Conservation (phyloP, 2,329 filamentous ascomycete species). For the Zymoseptoria crescenta region DNA sequence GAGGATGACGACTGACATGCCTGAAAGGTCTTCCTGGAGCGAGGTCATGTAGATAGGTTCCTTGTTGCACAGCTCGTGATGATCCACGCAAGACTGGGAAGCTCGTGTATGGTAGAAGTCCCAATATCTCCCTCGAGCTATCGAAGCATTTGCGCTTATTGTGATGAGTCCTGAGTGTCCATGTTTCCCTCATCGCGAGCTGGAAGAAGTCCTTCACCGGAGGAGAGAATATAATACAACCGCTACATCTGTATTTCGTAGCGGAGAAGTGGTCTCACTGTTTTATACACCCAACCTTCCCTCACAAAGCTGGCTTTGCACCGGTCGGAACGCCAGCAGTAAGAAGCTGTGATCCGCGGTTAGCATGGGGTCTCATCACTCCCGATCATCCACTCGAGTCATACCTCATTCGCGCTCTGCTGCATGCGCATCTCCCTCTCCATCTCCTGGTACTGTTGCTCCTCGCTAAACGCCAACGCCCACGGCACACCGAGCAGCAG, state of each 20-base stretch:
- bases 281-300: slow-evolving; percentile 4
- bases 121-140: background rate
- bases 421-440: slow-evolving; percentile 96
- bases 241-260: slow-evolving; percentile 9
- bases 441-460: slow-evolving; percentile 95
- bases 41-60: no score
- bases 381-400: slow-evolving; percentile 18
- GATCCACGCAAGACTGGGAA: background rate
- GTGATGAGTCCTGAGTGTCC: background rate
- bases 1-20: background rate
- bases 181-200: background rate
- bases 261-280: slow-evolving; percentile 4
- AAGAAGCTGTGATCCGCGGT: slow-evolving; percentile 17
- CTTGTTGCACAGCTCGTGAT: no score
- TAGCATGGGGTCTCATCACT: slow-evolving; percentile 4
- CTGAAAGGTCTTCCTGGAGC: background rate
- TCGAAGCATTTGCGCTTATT: background rate
- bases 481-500: slow-evolving; percentile 88
- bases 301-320: slow-evolving; percentile 21
- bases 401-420: slow-evolving; percentile 75
- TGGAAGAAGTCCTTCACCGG: background rate
- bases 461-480: slow-evolving; percentile 85
- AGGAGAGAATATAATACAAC: slow-evolving; percentile 21
- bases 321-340: slow-evolving; percentile 16
- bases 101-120: background rate